Base-by-base conservation (phyloP, 1,284 basidiomycete genomes). In the Chondrostereum purpureum region DNA sequence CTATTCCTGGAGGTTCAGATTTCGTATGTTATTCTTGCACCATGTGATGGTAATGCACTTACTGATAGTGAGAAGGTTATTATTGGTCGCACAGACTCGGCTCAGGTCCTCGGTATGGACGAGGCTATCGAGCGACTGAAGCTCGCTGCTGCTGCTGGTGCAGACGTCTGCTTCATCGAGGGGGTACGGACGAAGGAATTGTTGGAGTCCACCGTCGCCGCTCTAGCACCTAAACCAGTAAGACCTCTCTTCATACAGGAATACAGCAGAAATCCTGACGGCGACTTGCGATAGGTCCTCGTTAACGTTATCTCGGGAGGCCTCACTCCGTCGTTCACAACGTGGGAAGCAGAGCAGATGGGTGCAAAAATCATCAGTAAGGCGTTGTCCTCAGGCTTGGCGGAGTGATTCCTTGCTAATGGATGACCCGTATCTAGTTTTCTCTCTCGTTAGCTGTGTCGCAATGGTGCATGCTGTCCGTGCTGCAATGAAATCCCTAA, bases 91-190 rank as follows among this genome's bases (percentile, higher is more conserved):
- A 91, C 88, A 0, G 88, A 91, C 60, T 85, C 86, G 1, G 84
- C 87, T 1, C 87, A 88, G 55, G 83, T 83, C 3, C 68, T 83
- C 17, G 86, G 84, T 19, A 83, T 88, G 77, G 84, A 89, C n/a
- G 87, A 88, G 63, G 88, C 87, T 0, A 53, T 88, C 45, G 63
- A 57, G 14, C 76, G 88, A 10, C 67, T 91, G 44, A 77, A 80
- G 58, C 72, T 87, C 22, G 87, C 88, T 2, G 75, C 81, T 1
- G 80, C 79, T 46, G 82, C 77, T 3, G 88, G 88, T 23, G 88
- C 88, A 1, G 88, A 90, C 56, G 85, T 88, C 17, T 88, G 83
- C 60, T 91, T 91, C 66, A 86, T 90, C 42, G 88, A 91, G 64
- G 88, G 87, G 44, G 84, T 88, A 35, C 77, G 77, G 61, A 83